A percentile compares a stretch with the other conserved stretches of the same genome.
These are phyloP conservation scores for Phanerodontia chrysosporium DNA, from an alignment of 768 basidiomycete species.

Conservation along the genomic window DNA sequence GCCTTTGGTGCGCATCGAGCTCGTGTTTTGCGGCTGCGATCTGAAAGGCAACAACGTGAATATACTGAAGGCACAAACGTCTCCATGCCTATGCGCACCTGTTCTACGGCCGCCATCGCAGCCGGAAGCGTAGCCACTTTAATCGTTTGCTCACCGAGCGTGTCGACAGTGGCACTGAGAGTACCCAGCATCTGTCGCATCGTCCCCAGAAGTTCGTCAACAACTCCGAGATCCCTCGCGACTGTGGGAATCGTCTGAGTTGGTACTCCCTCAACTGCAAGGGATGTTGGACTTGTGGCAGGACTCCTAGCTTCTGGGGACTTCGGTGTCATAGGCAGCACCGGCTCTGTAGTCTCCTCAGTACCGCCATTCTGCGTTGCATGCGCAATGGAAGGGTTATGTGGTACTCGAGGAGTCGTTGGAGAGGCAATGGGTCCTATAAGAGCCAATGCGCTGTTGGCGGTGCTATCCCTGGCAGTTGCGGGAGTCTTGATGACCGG, in stretches of 20 bases:
- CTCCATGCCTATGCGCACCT: slow-evolving; percentile 29
- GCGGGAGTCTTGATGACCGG: not conserved
- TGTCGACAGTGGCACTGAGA: slow-evolving; percentile 41
- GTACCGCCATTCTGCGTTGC: not conserved
- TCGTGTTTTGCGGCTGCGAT: slow-evolving; percentile 34
- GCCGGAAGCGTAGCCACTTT: slow-evolving; percentile 40
- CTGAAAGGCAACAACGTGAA: slow-evolving; percentile 23
- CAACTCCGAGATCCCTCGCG: slow-evolving; percentile 5
- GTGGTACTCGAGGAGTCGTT: not conserved
- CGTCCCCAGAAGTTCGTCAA: slow-evolving; percentile 41
- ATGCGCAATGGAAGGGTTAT: too few species aligned
- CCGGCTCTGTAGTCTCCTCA: not conserved
- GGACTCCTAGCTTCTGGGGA: slow-evolving; percentile 3
- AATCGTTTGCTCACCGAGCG: slow-evolving; percentile 41
- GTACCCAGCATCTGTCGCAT: slow-evolving; percentile 41
- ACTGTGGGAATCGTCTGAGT: not conserved
- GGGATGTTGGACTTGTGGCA: not conserved
- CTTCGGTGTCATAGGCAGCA: slow-evolving; percentile 3
- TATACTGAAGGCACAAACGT: slow-evolving; percentile 11
- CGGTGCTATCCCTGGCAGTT: not conserved
- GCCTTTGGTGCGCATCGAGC: slow-evolving; percentile 35
- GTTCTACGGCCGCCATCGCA: slow-evolving; percentile 39
- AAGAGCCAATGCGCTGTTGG: not conserved
- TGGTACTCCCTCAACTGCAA: not conserved
- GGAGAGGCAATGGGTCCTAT: not conserved